Percentiles rank a stretch among this genome's conserved stretches.
phyloP scores from a whole-genome alignment of 768 basidiomycete genomes.

The Clathrus columnatus region DNA sequence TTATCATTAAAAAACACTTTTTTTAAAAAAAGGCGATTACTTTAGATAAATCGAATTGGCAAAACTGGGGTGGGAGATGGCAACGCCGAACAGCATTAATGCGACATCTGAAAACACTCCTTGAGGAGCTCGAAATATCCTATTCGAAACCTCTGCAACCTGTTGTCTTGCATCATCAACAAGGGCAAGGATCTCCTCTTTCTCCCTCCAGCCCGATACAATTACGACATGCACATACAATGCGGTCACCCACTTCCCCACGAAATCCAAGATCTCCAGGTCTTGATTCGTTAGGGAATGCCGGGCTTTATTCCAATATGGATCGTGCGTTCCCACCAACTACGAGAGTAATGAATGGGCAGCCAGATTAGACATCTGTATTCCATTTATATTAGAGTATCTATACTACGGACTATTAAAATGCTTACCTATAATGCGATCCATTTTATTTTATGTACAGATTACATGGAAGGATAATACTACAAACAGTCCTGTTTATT shows the following conservation, averaged over 20 bases:
- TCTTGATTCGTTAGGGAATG: constrained; percentile 1
- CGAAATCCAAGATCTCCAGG: background rate
- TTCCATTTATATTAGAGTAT: no score
- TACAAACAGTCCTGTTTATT: no score
- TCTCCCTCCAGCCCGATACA: background rate
- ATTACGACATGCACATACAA: background rate
- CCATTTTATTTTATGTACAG: no score
- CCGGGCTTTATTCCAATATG: background rate
- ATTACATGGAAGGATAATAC: no score
- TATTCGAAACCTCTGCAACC: constrained; percentile 72
- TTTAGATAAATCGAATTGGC: constrained; percentile 73
- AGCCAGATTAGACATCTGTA: no score
- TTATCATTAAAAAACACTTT: constrained; percentile 2
- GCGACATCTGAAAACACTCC: constrained; percentile 57
- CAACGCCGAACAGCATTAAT: constrained; percentile 65
- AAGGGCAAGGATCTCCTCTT: no score
- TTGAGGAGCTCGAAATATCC: constrained; percentile 66
- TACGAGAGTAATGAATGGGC: background rate
- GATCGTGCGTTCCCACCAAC: background rate
- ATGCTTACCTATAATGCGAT: no score
- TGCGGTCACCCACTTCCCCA: background rate
- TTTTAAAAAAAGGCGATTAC: no score
- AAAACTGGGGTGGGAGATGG: constrained; percentile 82
- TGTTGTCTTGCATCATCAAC: constrained; percentile 37
- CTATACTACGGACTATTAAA: no score